A percentile compares a stretch with the other conserved stretches of the same genome.
These are phyloP conservation scores for Strigomonas galati DNA, from an alignment of 208 protist species.

Conservation along the genomic window DNA sequence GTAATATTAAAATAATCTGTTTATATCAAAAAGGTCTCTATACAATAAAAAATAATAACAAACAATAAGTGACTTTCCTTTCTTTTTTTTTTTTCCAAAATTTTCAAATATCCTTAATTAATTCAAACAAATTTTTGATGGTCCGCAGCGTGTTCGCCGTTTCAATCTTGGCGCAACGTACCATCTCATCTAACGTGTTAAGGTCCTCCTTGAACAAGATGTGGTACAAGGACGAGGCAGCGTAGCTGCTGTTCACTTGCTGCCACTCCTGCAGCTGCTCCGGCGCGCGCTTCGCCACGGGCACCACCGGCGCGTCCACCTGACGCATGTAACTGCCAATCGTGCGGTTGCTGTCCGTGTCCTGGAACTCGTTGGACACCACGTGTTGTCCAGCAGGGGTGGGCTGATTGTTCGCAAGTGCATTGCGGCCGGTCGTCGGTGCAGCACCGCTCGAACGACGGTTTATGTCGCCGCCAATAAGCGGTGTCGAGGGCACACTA, in stretches of 20 bases:
- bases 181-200: not conserved
- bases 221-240: not conserved
- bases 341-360: not conserved
- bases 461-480: not conserved
- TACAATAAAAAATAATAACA: too few species aligned
- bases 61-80: conserved; percentile 3
- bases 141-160: conserved; percentile 73
- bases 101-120: not conserved
- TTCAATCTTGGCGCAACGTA: conserved; percentile 72
- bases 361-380: too few species aligned
- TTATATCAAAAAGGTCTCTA: not conserved
- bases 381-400: too few species aligned
- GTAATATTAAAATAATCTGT: not conserved
- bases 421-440: too few species aligned
- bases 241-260: not conserved
- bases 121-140: conserved; percentile 17
- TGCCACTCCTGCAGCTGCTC: not conserved
- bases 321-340: not conserved
- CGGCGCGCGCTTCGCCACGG: too few species aligned
- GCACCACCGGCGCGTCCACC: not conserved
- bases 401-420: too few species aligned
- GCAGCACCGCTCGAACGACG: too few species aligned
- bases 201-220: not conserved
- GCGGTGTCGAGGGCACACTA: not conserved
- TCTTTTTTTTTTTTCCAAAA: not conserved